These are phyloP conservation scores for Psilocybe subaeruginosa DNA, from an alignment of 768 basidiomycete genomes.

Conservation along the genomic window DNA sequence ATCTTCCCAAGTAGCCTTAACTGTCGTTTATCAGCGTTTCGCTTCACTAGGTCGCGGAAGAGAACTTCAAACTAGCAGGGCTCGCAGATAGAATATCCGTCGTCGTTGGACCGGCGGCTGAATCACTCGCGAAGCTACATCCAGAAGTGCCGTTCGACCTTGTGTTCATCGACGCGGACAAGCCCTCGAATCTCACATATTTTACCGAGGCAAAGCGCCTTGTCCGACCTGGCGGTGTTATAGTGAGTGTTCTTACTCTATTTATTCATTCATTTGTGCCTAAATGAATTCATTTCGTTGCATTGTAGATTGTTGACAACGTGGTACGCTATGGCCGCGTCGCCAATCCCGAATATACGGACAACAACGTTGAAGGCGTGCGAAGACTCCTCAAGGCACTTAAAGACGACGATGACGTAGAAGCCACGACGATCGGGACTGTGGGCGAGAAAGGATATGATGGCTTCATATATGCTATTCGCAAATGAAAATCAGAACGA, in stretches of 20 bases:
- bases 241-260: conserved; percentile 41
- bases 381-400: conserved; percentile 46
- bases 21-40: neutral
- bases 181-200: conserved; percentile 55
- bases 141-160: conserved; percentile 61
- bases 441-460: conserved; percentile 57
- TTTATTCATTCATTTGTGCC: neutral
- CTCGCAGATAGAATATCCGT: conserved; percentile 50
- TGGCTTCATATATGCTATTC: conserved; percentile 54
- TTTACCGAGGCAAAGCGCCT: conserved; percentile 65
- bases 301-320: conserved; percentile 59
- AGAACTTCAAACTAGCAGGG: conserved; percentile 59
- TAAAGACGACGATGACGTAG: conserved; percentile 52
- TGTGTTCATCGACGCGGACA: conserved; percentile 76
- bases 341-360: conserved; percentile 38
- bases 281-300: neutral
- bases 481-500: conserved; percentile 28
- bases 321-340: conserved; percentile 55
- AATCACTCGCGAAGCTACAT: conserved; percentile 50
- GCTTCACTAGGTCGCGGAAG: conserved; percentile 50
- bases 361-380: conserved; percentile 46
- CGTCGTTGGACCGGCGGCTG: conserved; percentile 53
- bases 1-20: neutral
- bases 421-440: conserved; percentile 52
- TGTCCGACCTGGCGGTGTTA: conserved; percentile 59